Percentiles rank a stretch among this genome's conserved stretches.
Evolutionary conservation across 257 asterid genomes (phyloP).

Genomic region (Parsonsia alboflavescens): DNA sequence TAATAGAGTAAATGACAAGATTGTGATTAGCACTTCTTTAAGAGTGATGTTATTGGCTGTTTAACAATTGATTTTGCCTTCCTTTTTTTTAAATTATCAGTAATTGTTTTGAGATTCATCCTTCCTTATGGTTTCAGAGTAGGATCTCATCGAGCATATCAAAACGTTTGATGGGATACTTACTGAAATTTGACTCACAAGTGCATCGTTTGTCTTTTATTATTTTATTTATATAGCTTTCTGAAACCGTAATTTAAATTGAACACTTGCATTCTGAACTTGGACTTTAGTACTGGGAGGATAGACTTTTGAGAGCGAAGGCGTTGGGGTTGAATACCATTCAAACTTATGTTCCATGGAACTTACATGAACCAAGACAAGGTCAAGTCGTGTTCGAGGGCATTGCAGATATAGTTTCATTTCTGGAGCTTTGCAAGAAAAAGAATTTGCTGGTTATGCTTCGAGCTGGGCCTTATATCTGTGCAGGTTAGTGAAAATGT

Average conservation of each 20-base stretch:
- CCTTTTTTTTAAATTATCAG: background rate
- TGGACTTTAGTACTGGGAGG: constrained; percentile 80
- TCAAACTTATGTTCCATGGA: constrained; percentile 96
- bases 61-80: background rate
- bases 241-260: constrained; percentile 11
- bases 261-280: constrained; percentile 16
- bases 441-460: constrained; percentile 85
- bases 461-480: constrained; percentile 92
- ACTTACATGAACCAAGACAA: constrained; percentile 78
- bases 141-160: background rate
- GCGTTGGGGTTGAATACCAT: constrained; percentile 92
- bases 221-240: background rate
- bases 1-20: background rate
- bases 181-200: background rate
- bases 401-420: constrained; percentile 70
- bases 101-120: background rate
- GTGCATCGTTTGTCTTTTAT: background rate
- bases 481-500: constrained; percentile 66
- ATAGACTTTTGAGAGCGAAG: constrained; percentile 87
- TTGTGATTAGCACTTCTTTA: background rate
- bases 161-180: background rate
- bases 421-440: constrained; percentile 74
- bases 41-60: background rate
- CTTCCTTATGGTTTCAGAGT: background rate
- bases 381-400: constrained; percentile 72